Conservation (phyloP, 441 rosid species). For the Populus hybrid region DNA sequence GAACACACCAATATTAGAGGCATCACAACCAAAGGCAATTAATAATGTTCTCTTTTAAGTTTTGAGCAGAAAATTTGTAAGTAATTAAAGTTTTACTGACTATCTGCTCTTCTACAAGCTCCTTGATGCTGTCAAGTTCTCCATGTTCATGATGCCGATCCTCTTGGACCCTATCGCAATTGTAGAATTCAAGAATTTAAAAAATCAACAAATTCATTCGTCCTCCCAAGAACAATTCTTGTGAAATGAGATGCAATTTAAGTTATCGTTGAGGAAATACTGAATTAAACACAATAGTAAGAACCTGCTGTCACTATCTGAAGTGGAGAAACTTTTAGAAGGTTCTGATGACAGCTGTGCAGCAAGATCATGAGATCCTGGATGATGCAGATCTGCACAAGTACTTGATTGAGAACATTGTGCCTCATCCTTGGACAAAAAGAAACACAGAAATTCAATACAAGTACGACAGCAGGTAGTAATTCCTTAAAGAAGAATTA, state of each 20-base stretch:
- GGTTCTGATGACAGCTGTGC: conserved; percentile 43
- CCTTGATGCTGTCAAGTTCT: conserved; percentile 29
- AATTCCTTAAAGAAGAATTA: background rate
- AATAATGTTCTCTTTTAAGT: conserved; percentile 12
- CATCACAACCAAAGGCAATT: background rate
- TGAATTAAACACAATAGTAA: background rate
- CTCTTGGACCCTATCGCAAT: conserved; percentile 41
- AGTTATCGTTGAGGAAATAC: background rate
- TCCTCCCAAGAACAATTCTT: background rate
- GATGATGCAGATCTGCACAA: conserved; percentile 34
- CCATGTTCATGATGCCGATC: conserved; percentile 31
- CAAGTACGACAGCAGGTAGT: background rate
- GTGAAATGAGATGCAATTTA: background rate
- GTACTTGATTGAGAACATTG: conserved; percentile 37
- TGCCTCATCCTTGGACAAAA: conserved; percentile 50
- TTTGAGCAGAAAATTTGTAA: background rate
- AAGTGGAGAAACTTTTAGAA: conserved; percentile 31
- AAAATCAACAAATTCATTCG: background rate
- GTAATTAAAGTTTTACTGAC: conserved; percentile 35
- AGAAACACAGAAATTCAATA: conserved; percentile 10
- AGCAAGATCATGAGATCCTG: conserved; percentile 40
- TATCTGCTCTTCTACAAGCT: conserved; percentile 29
- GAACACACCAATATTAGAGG: conserved; percentile 13
- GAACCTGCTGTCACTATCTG: conserved; percentile 58
- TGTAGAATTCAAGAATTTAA: conserved; percentile 1